Evolutionary conservation across 2,329 filamentous ascomycete species (phyloP), one percentile per base, ranked within the genome.

Genomic region (Waltergamsia citrina): DNA sequence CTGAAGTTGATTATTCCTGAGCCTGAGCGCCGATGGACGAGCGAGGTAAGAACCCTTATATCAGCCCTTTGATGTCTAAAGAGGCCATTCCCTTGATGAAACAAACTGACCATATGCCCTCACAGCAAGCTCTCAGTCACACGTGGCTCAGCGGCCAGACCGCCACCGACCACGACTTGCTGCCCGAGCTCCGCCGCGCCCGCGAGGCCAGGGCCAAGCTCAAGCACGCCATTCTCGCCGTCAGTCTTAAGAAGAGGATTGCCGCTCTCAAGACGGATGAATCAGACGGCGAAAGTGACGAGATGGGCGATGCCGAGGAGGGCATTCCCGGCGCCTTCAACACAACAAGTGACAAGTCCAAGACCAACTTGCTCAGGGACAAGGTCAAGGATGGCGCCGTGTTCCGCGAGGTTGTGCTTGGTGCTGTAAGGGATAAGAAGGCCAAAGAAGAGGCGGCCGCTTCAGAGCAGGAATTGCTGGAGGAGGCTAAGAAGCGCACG

Each of bases 211-310:
- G 87, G 60, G 85, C 86, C 37, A 86, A 87, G 41, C 81, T 98
- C 47, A 83, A 83, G 59, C 83, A 90, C 43, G 90, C 88, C 50
- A 93, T 98, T 63, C 86, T 96, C 61, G 80, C 94, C 51, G 84
- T 96, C 68, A 95, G 94, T 64, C 77, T 98, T 35, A 79, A 86
- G 44, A 95, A 95, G 63, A 85, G 90, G 43, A 96, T 98, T 63
- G 86, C 94, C 56, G 74, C 84, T 21, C 81, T 98, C 64, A 94
- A 87, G 64, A 81, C 93, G 67, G 82, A 92, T 56, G 88, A 94
- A 51, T 87, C 94, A 43, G 86, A 82, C 43, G 65, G 69, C 6
- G 78, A 92, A 39, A 78, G 85, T 44, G 81, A 84, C 37, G 79
- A 80, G 38, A 78, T 88, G 50, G 77, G 78, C 19, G 71, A 71